phyloP scores from a whole-genome alignment of 1,284 basidiomycete species.

The Anthracocystis walkeri region DNA sequence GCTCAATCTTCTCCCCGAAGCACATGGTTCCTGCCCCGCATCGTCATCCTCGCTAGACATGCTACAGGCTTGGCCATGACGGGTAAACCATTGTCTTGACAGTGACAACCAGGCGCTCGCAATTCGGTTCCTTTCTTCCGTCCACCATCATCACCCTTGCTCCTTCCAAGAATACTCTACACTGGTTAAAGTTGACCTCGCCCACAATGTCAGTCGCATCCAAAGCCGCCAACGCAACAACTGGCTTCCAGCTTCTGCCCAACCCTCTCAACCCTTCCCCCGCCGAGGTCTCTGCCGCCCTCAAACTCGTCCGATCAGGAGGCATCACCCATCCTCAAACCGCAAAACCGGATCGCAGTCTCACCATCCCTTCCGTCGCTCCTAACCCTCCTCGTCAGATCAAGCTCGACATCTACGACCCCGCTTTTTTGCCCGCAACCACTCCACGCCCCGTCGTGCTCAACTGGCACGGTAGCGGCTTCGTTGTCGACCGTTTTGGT shows the following conservation, averaged over 20 bases:
- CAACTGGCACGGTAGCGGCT: conserved; percentile 47
- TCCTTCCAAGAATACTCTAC: too few relatives aligned
- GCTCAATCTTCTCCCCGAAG: too few relatives aligned
- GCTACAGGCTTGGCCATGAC: too few relatives aligned
- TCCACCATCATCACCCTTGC: too few relatives aligned
- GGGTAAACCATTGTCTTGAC: too few relatives aligned
- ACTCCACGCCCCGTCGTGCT: conserved; percentile 30
- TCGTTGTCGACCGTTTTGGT: conserved; percentile 34
- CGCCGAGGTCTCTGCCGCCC: conserved; percentile 19
- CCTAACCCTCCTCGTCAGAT: conserved; percentile 18
- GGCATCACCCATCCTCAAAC: conserved; percentile 24
- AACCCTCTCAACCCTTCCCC: conserved; percentile 28
- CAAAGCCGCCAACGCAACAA: conserved; percentile 21
- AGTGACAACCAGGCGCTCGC: too few relatives aligned
- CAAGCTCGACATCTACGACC: conserved; percentile 29
- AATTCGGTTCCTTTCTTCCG: too few relatives aligned
- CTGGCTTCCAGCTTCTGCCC: conserved; percentile 24
- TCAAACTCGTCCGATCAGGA: conserved; percentile 31
- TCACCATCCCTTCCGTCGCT: conserved; percentile 12
- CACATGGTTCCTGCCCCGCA: too few relatives aligned
- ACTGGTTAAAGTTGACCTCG: too few relatives aligned
- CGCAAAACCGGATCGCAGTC: conserved; percentile 24
- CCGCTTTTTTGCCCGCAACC: not conserved
- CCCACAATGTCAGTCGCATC: conserved; percentile 28
- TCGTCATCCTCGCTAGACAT: too few relatives aligned